Conservation (phyloP, 75 land plant species). For the Ceratopteris richardii region DNA sequence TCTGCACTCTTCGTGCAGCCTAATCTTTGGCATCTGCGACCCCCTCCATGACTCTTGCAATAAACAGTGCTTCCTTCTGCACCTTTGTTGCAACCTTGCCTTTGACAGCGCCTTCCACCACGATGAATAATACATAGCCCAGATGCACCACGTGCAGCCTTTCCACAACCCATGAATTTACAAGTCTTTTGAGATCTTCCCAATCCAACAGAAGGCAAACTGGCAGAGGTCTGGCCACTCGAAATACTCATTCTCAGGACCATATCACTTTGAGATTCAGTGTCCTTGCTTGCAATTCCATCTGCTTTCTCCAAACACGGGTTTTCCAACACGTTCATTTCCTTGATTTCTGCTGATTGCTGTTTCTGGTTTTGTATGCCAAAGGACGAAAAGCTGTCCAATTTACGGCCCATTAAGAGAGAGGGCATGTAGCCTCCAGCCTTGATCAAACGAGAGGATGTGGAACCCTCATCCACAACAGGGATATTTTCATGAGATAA, state of each 20-base stretch:
- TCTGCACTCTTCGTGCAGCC: slow-evolving; percentile 95
- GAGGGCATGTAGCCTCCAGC: slow-evolving; percentile 37
- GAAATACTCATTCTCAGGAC: too few relatives aligned
- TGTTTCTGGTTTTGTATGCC: too few relatives aligned
- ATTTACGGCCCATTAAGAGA: slow-evolving; percentile 17
- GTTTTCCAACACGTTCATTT: too few relatives aligned
- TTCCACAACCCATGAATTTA: slow-evolving; percentile 58
- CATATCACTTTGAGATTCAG: too few relatives aligned
- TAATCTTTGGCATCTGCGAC: slow-evolving; percentile 64
- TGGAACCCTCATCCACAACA: slow-evolving; percentile 46
- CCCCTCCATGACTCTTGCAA: slow-evolving; percentile 96
- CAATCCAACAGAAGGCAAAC: background rate
- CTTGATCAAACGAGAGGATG: slow-evolving; percentile 34
- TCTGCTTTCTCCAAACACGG: too few relatives aligned
- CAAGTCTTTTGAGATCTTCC: background rate
- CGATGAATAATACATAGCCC: slow-evolving; percentile 95
- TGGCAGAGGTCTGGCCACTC: background rate
- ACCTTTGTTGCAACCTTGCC: slow-evolving; percentile 74
- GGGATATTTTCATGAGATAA: background rate
- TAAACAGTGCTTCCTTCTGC: slow-evolving; percentile 86
- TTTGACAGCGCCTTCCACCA: slow-evolving; percentile 83
- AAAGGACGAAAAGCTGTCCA: background rate
- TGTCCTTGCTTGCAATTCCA: too few relatives aligned
- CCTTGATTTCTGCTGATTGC: too few relatives aligned
- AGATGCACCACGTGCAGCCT: slow-evolving; percentile 93